Base-by-base conservation (phyloP, 2,329 filamentous ascomycete species). In the Calycina herbarum region DNA sequence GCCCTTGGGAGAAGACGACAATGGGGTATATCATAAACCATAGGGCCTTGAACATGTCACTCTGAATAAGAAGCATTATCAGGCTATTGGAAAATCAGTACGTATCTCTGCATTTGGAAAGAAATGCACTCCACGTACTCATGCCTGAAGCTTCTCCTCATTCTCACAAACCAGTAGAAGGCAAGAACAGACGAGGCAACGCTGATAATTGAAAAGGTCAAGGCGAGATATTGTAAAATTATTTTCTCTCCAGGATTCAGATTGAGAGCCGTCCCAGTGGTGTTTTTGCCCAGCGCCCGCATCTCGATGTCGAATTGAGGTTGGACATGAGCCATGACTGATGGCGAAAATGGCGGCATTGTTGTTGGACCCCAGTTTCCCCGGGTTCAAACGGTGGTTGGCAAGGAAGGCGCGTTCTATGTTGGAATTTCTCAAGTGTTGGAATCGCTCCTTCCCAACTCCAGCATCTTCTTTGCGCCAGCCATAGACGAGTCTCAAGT, bases 131-230 rank as follows among this genome's bases (percentile, higher is more conserved):
- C 3, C 48, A 51, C 48, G 20, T 79, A 89, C 87, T 89, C 86
- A 75, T 93, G 89, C 57, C 91, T 85, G 76, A 93, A 94, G 68
- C 84, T 87, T 73, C 89, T 84, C 70, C 86, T 83, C 89, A 93
- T 93, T 68, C 86, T 83, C 65, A 86, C 79, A 73, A 94, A 93
- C 87, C 89, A 93, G 77, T 89, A 90, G 51, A 89, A 83, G 1
- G 87, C 82, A 35, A 85, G 73, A 6, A 86, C 71, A 0, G 83
- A 84, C 11, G 85, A 81, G 2, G 82, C 62, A 38, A 91, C 78
- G 71, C 89, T 91, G 69, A 87, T 71, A 0, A 82, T 77, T 8
- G 82, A 71, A 64, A 77, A 78, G 48, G 77, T 75, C 61, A 82
- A 71, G 10, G 75, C 73, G 64, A 76, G 63, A 64, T 66, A 71